Evolutionary conservation across 352 stramenopile species (phyloP), one percentile per base, ranked within the genome.

Genomic region (Globisporangium apiculatum): DNA sequence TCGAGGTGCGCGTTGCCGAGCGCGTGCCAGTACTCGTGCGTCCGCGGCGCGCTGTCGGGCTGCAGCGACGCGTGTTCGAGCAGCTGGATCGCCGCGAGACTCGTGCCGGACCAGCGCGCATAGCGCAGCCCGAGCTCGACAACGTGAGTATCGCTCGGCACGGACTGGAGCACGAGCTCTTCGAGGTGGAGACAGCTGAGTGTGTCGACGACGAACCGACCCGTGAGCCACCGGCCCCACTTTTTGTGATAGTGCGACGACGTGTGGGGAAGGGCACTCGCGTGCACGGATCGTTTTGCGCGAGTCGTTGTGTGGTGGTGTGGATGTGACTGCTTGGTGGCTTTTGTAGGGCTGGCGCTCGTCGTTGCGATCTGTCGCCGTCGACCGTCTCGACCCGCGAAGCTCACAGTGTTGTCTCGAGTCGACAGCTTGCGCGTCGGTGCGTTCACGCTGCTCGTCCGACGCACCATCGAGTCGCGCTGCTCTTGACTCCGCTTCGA

Each of bases 21-120:
- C 55, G 66, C 72, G 57, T 85, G 80, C 80, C 80, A 90, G 51
- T 87, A 90, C 15, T 86, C 78, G 62, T 79, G 78, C 3, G 61
- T 75, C 0, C 71, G 43, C n/a, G 71, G 56, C 6, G 53, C 58
- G n/a, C 58, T 70, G 18, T 86, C 64, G 50, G 78, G 74, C n/a
- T 78, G 24, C 0, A 76, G 47, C 0, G 73, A 69, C 0, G 71
- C 76, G 45, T 87, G 73, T 17, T 90, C 78, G 8, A 90, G 63
- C 5, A 90, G 66, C 18, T 83, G 36, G 43, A 87, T 76, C 5
- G 71, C 77, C 0, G 72, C 57, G 0, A 87, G 56, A 58, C 80
- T 88, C 18, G 80, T 85, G 0, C 65, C 65, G 1, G 74, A 66
- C 65, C 62, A 86, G 7, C 67, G 68, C 38, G 80, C 73, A 46